Conservation (phyloP, 768 basidiomycete genomes). For the Tulasnella sp. region DNA sequence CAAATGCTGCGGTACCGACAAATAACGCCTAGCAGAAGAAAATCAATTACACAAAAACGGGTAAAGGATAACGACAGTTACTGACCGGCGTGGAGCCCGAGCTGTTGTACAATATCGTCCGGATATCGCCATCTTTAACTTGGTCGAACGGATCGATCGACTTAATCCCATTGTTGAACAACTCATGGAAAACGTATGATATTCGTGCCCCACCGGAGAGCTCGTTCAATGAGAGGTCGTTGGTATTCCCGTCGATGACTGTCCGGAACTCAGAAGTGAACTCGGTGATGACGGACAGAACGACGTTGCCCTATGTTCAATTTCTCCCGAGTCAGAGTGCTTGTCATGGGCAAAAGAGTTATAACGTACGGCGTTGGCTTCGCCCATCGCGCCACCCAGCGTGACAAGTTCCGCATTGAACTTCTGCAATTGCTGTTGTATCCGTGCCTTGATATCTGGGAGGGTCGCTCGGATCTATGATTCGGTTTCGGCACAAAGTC, state of each 20-base stretch:
- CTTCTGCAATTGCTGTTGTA: conserved; percentile 81
- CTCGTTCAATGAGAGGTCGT: conserved; percentile 90
- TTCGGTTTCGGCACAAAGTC: neutral
- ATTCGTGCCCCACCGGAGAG: conserved; percentile 98
- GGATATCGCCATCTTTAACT: conserved; percentile 96
- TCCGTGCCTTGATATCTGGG: conserved; percentile 97
- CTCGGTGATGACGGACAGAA: conserved; percentile 95
- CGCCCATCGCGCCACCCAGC: conserved; percentile 81
- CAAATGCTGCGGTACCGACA: conserved; percentile 94
- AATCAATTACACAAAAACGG: neutral
- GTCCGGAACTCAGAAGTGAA: conserved; percentile 96
- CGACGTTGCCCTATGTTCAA: conserved; percentile 54
- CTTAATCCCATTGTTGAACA: conserved; percentile 95
- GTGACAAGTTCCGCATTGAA: conserved; percentile 71
- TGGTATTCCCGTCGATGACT: conserved; percentile 94
- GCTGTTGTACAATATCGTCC: conserved; percentile 93
- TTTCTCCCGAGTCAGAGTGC: neutral
- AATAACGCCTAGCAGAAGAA: conserved; percentile 49
- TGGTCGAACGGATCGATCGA: conserved; percentile 97
- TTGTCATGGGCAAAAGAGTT: neutral
- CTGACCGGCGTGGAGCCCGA: conserved; percentile 32
- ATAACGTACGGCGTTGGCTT: conserved; percentile 47
- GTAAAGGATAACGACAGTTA: neutral
- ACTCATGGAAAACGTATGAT: conserved; percentile 96
- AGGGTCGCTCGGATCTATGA: conserved; percentile 72